Evolutionary conservation across 2,329 filamentous ascomycete genomes (phyloP), one percentile per base, ranked within the genome.

Genomic region (Zasmidium citrigriseum): DNA sequence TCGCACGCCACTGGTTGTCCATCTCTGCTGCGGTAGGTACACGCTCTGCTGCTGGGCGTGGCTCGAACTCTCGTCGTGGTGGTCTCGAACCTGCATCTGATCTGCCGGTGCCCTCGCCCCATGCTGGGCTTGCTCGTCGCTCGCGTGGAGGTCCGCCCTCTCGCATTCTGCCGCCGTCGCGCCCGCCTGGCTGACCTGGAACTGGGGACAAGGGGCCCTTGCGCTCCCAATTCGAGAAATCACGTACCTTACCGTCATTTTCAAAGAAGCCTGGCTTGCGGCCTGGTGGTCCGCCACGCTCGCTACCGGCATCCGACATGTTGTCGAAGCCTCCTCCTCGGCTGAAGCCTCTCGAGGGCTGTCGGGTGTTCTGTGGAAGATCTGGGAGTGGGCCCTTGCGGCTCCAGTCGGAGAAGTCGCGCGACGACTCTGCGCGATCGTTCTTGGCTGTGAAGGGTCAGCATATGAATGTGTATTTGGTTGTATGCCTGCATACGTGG

Each of bases 141-240:
- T 81, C 79, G 18, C 34, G 7, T 24, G 70, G 83, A 67, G 84
- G 79, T 59, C 84, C 85, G 56, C 91, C 86, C 72, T 79, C 84
- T 63, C 80, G 77, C 59, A 82, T 78, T 62, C 86, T 81, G 57
- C 85, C 85, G 55, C 83, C 83, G 66, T 86, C 85, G 60, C 85
- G 75, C 21, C 55, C 59, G 22, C 70, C 60, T 14, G 75, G 68
- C 29, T 77, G 75, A 25, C 78, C 73, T 22, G 81, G 66, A 78
- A 81, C 76, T 21, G 93, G 91, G 45, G 93, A 90, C 56, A 98
- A 82, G 38, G 95, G 95, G 12, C 95, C 95, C 73, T 90, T 95
- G 68, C 95, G 90, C 77, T 97, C 93, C 95, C 95, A 99, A 76
- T 91, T 96, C 67, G 86, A 84, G 65, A 95, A 89, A 73, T 96